Evolutionary conservation across 208 protist species (phyloP).

Genomic region (Acanthamoeba healyi): DNA sequence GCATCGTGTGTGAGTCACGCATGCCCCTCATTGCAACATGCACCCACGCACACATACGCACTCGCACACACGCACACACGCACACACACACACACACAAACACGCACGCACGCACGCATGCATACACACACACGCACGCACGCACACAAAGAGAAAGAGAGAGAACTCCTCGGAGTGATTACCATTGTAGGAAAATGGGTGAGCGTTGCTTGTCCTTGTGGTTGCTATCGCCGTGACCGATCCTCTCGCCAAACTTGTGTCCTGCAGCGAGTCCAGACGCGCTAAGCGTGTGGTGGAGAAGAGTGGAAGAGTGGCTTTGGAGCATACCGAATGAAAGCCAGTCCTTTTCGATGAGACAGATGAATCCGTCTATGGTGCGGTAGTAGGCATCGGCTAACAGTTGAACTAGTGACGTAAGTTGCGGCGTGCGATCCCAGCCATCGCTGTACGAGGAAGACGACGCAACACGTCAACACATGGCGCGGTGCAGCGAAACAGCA

Average conservation of each 20-base stretch:
- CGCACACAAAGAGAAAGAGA: not conserved
- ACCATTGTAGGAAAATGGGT: conserved; percentile 93
- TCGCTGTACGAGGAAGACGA: conserved; percentile 74
- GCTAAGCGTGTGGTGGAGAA: not conserved
- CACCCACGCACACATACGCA: too few relatives aligned
- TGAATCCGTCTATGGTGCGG: conserved; percentile 95
- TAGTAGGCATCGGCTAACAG: conserved; percentile 96
- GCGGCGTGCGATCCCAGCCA: conserved; percentile 91
- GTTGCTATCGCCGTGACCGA: conserved; percentile 81
- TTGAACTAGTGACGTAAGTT: conserved; percentile 92
- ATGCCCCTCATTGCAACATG: too few relatives aligned
- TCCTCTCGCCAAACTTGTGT: conserved; percentile 87
- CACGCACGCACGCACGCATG: too few relatives aligned
- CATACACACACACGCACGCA: too few relatives aligned
- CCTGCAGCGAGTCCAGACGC: not conserved
- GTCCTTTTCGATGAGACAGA: conserved; percentile 96
- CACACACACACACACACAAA: too few relatives aligned
- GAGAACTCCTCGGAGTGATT: too few relatives aligned
- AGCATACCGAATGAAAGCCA: conserved; percentile 94
- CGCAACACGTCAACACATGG: not conserved
- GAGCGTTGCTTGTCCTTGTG: conserved; percentile 86
- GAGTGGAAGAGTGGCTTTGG: not conserved
- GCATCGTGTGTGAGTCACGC: too few relatives aligned
- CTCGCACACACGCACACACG: too few relatives aligned
- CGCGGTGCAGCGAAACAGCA: not conserved